Evolutionary conservation across 106 monocot species (phyloP).

Genomic region (Acorus calamus): DNA sequence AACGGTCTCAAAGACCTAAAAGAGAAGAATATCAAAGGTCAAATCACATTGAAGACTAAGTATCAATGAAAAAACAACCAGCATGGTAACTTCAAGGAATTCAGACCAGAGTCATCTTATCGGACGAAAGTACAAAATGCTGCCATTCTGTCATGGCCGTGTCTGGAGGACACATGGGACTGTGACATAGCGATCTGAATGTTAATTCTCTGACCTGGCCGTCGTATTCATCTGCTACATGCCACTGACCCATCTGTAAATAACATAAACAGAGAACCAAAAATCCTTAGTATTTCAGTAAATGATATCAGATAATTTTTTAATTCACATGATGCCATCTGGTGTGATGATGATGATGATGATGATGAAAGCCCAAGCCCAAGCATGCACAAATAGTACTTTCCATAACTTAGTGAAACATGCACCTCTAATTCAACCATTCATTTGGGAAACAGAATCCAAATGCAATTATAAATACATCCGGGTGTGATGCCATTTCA

Average conservation of each 20-base stretch:
- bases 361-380: too few species aligned
- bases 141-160: constrained; percentile 98
- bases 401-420: too few species aligned
- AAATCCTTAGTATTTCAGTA: too few species aligned
- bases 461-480: too few species aligned
- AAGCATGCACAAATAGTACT: too few species aligned
- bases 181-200: constrained; percentile 84
- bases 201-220: constrained; percentile 93
- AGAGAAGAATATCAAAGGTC: constrained; percentile 10
- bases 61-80: not conserved
- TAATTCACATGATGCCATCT: too few species aligned
- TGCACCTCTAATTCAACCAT: too few species aligned
- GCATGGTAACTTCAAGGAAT: not conserved
- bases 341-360: too few species aligned
- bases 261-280: not conserved
- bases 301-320: too few species aligned
- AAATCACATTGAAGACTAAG: not conserved
- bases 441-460: too few species aligned
- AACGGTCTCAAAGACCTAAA: constrained; percentile 88
- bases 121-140: constrained; percentile 73
- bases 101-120: constrained; percentile 61
- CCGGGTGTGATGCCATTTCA: too few species aligned
- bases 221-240: constrained; percentile 84
- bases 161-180: constrained; percentile 98
- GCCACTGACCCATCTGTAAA: constrained; percentile 89